These are phyloP conservation scores for Coelastrella sp. DNA, from an alignment of 139 green algal genomes.

Conservation along the genomic window DNA sequence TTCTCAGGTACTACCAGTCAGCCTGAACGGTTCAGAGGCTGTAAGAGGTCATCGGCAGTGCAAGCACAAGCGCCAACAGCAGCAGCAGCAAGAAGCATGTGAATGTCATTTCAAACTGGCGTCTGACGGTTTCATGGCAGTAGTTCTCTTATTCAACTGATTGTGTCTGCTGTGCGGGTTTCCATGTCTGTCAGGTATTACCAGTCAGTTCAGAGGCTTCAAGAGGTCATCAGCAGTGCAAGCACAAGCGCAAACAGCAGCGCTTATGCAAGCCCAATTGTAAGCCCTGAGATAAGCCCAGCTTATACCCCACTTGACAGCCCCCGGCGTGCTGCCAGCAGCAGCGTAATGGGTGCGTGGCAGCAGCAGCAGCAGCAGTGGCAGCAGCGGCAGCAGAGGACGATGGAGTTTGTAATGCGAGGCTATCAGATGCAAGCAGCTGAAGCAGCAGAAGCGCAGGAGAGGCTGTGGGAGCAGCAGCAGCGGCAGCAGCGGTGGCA, in stretches of 20 bases:
- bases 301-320: neutral
- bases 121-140: no score
- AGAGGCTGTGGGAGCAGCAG: neutral
- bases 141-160: no score
- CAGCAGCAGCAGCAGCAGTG: conserved; percentile 10
- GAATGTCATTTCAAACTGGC: no score
- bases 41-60: no score
- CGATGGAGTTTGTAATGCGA: neutral
- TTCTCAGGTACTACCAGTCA: no score
- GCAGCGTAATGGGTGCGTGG: neutral
- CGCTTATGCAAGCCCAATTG: neutral
- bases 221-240: neutral
- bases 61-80: no score
- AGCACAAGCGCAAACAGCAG: neutral
- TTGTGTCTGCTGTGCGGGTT: no score
- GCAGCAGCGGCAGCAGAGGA: neutral
- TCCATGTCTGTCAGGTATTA: neutral
- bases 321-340: neutral
- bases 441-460: neutral
- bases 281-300: neutral
- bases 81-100: no score
- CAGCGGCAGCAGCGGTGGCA: conserved; percentile 6
- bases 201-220: neutral
- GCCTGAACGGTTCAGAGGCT: no score
- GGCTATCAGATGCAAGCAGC: neutral